A percentile compares a stretch with the other conserved stretches of the same genome.
Conservation (phyloP, 2,329 filamentous ascomycete genomes). For the Microcyclospora pomicola region DNA sequence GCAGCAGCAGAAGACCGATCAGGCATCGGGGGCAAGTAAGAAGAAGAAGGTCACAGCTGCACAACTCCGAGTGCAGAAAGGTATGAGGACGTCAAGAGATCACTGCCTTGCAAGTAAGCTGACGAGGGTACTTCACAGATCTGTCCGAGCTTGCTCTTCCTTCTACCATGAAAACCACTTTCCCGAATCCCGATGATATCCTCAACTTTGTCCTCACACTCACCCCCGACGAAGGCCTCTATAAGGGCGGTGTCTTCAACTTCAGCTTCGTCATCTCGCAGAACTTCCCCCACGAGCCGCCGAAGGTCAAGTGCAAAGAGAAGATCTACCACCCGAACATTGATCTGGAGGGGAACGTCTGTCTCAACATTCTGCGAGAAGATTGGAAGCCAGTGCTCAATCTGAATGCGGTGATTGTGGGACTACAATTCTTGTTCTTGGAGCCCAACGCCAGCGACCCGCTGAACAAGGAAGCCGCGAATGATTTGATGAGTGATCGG, state of each 20-base stretch:
- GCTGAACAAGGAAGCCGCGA: slow-evolving; percentile 95
- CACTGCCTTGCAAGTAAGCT: background rate
- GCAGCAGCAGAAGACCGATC: slow-evolving; percentile 88
- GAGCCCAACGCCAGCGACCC: slow-evolving; percentile 95
- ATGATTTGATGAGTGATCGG: slow-evolving; percentile 72
- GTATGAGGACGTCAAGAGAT: slow-evolving; percentile 32
- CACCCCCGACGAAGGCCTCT: slow-evolving; percentile 75
- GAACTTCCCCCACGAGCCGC: slow-evolving; percentile 92
- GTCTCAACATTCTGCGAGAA: slow-evolving; percentile 89
- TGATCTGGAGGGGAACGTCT: slow-evolving; percentile 93
- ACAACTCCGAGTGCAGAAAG: slow-evolving; percentile 90
- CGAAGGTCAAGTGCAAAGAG: slow-evolving; percentile 91
- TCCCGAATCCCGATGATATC: slow-evolving; percentile 72
- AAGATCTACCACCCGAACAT: slow-evolving; percentile 99
- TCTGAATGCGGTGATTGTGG: slow-evolving; percentile 89
- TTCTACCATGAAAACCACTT: slow-evolving; percentile 66
- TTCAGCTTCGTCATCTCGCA: slow-evolving; percentile 89
- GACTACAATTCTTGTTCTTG: slow-evolving; percentile 88
- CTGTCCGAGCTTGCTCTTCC: slow-evolving; percentile 68
- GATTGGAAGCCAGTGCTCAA: slow-evolving; percentile 99
- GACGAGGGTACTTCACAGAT: slow-evolving; percentile 37
- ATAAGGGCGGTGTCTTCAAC: slow-evolving; percentile 74
- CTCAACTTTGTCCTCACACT: slow-evolving; percentile 72
- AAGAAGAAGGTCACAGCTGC: slow-evolving; percentile 99
- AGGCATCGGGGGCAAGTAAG: slow-evolving; percentile 59